Percentiles rank a stretch among this genome's conserved stretches.
Conservation (phyloP, 257 asterid species). For the Sherardia arvensis region DNA sequence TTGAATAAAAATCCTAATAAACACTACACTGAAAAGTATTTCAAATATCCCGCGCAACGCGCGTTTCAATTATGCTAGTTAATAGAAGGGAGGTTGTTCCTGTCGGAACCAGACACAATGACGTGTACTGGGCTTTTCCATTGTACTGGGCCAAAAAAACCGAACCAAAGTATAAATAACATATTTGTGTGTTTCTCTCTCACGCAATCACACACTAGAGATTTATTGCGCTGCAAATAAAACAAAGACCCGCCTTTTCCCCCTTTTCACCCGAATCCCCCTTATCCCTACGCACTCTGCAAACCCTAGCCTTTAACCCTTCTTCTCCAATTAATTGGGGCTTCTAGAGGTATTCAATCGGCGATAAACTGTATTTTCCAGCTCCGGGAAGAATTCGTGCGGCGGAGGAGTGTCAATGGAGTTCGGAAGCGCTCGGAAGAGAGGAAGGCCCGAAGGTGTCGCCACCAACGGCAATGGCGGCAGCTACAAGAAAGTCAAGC, state of each 20-base stretch:
- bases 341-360: conserved; percentile 3
- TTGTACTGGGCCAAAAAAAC: neutral
- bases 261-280: neutral
- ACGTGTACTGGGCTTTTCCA: neutral
- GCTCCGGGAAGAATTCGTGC: neutral
- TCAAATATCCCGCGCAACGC: too few relatives aligned
- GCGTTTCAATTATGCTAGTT: too few relatives aligned
- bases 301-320: conserved; percentile 8
- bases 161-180: neutral
- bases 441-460: conserved; percentile 35
- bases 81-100: too few relatives aligned
- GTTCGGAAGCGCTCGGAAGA: conserved; percentile 44
- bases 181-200: neutral
- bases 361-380: neutral
- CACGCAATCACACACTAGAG: neutral
- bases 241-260: neutral
- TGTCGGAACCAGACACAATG: neutral
- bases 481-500: conserved; percentile 43
- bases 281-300: neutral
- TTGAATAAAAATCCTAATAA: too few relatives aligned
- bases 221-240: neutral
- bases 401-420: conserved; percentile 28
- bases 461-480: conserved; percentile 52
- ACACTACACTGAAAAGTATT: too few relatives aligned
- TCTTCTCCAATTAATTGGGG: neutral